Conservation (phyloP, 108 stramenopile genomes). For the Aurantiochytrium sp. region DNA sequence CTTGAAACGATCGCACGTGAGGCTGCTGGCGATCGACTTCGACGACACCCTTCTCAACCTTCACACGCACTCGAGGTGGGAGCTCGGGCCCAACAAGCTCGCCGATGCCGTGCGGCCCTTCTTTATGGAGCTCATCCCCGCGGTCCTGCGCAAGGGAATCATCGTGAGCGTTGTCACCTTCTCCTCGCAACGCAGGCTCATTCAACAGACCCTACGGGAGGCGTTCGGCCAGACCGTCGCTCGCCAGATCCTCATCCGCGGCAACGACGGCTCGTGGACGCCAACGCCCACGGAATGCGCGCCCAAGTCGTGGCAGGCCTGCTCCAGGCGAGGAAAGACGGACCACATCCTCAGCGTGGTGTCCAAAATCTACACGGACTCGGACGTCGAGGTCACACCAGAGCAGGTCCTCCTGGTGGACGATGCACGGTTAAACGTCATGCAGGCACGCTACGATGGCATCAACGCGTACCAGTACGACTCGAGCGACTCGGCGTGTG, state of each 20-base stretch:
- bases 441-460: constrained; percentile 3
- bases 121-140: neutral
- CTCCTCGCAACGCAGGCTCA: constrained; percentile 14
- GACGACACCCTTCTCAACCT: neutral
- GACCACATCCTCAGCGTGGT: neutral
- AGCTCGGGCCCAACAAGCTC: neutral
- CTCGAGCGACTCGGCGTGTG: neutral
- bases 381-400: neutral
- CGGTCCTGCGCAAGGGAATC: neutral
- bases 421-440: neutral
- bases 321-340: constrained; percentile 23
- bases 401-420: neutral
- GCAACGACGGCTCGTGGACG: neutral
- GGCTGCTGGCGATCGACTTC: constrained; percentile 9
- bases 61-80: constrained; percentile 18
- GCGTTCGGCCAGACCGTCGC: constrained; percentile 9
- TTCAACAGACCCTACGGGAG: constrained; percentile 8
- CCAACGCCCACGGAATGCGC: neutral
- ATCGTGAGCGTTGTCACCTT: neutral
- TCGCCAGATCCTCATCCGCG: neutral
- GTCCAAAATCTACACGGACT: neutral
- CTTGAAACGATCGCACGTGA: neutral
- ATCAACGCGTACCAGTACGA: neutral
- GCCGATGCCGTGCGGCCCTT: neutral
- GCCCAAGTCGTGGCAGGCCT: neutral